These are phyloP conservation scores for Juglanconis oblonga DNA, from an alignment of 2,329 filamentous ascomycete species.

Conservation along the genomic window DNA sequence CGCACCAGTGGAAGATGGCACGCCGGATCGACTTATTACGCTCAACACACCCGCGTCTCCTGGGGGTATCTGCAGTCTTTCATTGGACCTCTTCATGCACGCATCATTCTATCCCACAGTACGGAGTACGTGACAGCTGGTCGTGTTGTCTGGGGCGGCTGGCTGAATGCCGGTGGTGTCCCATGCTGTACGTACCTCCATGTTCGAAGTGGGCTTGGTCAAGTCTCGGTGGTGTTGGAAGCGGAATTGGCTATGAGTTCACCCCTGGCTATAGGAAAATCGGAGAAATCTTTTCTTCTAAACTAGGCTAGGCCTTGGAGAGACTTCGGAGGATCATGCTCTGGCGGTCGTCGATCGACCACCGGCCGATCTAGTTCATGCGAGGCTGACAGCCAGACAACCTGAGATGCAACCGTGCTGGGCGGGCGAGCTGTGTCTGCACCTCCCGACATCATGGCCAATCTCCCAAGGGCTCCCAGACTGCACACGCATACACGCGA, in stretches of 20 bases:
- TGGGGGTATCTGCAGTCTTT: not conserved
- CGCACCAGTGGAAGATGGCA: no score
- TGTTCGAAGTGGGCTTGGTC: not conserved
- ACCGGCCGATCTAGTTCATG: not conserved
- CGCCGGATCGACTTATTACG: no score
- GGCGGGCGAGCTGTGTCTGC: not conserved
- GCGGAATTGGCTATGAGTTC: not conserved
- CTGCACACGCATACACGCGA: not conserved
- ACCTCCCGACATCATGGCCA: no score
- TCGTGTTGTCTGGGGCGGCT: not conserved
- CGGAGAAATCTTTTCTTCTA: not conserved
- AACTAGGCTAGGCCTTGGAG: not conserved
- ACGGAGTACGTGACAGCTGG: not conserved
- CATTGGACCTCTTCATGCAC: not conserved
- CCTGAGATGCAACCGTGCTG: not conserved
- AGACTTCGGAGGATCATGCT: not conserved
- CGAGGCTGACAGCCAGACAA: not conserved
- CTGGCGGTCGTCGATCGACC: not conserved
- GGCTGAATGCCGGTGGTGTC: not conserved
- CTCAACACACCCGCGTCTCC: no score
- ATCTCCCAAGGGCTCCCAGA: not conserved
- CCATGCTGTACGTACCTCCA: no score
- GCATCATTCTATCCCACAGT: not conserved
- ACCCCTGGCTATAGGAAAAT: not conserved
- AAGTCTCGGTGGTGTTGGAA: no score